Base-by-base conservation (phyloP, 768 basidiomycete genomes). In the Lactifluus echinatus region DNA sequence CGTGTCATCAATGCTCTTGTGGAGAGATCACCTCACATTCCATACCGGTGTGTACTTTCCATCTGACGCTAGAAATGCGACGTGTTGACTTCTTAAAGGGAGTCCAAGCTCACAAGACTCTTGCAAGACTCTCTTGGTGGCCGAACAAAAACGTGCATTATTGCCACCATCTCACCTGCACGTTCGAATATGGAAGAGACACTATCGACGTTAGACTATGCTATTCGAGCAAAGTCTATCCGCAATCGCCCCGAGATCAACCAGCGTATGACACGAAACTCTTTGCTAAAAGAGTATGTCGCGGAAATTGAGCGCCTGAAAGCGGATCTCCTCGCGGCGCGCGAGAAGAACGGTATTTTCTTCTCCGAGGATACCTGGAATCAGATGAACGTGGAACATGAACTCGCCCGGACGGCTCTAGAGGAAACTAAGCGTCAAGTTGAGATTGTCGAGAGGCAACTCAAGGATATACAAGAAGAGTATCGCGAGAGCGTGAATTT, bases 121-220 rank as follows among this genome's bases (percentile, higher is more conserved):
- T 79, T 99, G 4, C 95, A 98, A 85, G 96, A 99, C 72, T 99
- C 96, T n/a, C 78, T 99, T 4, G 96, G 96, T 6, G 96, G 96
- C 0, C 81, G 85, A 31, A 99, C 96, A 6, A 98, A 97, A 73
- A 99, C 96, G 0, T 95, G 93, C 65, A 93, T 99, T 67, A 89
- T 99, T 60, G 96, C 94, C 0, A 98, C 96, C 6, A 82, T 97
- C 65, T 95, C 93, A 8, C 95, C 96, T 1, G 89, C 92, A 4
- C 83, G 90, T 23, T 89, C 84, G 24, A 97, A 95, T 67, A 80
- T 95, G 74, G 96, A 99, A 70, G 96, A 98, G 71, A 98, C 96
- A 0, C 80, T 96, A 19, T 96, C 94, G 2, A 99, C 96, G 0
- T 84, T 99, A 43, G 93, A 97, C 69, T 99, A 99, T 65, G 95